These are phyloP conservation scores for Candida maesae DNA, from an alignment of 805 yeast genomes.

Conservation along the genomic window DNA sequence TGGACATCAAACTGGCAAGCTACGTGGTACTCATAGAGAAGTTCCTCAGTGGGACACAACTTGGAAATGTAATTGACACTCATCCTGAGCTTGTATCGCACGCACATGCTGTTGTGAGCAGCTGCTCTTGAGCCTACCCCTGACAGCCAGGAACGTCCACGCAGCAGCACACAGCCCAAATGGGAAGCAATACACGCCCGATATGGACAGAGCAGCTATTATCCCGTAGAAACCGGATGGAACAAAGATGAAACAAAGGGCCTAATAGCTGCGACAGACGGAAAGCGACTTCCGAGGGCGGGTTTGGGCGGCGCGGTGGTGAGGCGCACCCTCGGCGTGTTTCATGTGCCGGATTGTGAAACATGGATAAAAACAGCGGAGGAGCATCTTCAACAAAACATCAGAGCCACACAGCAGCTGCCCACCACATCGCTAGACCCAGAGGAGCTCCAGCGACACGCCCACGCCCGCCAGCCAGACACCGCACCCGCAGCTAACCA, in stretches of 20 bases:
- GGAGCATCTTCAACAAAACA: conserved; percentile 2
- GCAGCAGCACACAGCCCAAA: not conserved
- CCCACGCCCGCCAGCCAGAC: no score
- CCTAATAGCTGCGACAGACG: no score
- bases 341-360: conserved; percentile 16
- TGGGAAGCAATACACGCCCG: not conserved
- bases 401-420: no score
- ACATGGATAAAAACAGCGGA: conserved; percentile 9
- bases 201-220: not conserved
- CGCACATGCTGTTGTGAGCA: conserved; percentile 15
- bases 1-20: conserved; percentile 33
- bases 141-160: not conserved
- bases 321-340: conserved; percentile 15
- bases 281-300: conserved; percentile 2
- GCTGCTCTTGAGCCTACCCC: conserved; percentile 6
- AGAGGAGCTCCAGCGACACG: no score
- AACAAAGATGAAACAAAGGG: not conserved
- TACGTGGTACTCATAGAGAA: conserved; percentile 26
- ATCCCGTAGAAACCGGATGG: not conserved
- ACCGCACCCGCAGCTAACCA: no score
- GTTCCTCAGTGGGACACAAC: conserved; percentile 13
- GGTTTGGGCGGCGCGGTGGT: not conserved
- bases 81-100: conserved; percentile 16
- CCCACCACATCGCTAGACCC: no score
- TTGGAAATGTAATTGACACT: conserved; percentile 5